Evolutionary conservation across 1,284 basidiomycete species (phyloP).

Genomic region (Vanrija pseudolonga): DNA sequence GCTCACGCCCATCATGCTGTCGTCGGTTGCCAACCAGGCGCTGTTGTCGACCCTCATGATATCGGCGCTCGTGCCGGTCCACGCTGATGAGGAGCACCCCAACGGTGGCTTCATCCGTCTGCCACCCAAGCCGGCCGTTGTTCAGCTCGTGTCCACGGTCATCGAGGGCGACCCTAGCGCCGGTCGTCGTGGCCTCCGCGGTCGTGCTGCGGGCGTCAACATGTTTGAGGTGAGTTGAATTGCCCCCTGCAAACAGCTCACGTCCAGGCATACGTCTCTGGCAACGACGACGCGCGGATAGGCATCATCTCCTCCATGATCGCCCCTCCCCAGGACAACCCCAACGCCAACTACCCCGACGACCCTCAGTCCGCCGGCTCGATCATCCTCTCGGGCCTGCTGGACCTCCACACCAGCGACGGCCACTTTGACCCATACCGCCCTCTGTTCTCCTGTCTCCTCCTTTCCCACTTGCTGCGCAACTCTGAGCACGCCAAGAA

Average conservation of each 20-base stretch:
- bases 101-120: slow-evolving; percentile 49
- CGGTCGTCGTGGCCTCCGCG: slow-evolving; percentile 41
- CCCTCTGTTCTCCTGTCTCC: slow-evolving; percentile 53
- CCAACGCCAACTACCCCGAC: slow-evolving; percentile 24
- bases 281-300: slow-evolving; percentile 48
- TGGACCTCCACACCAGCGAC: slow-evolving; percentile 43
- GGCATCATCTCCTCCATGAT: slow-evolving; percentile 47
- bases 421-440: slow-evolving; percentile 54
- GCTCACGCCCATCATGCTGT: slow-evolving; percentile 59
- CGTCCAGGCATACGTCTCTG: slow-evolving; percentile 41
- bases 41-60: slow-evolving; percentile 50
- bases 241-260: not conserved
- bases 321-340: slow-evolving; percentile 26
- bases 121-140: slow-evolving; percentile 46
- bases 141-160: slow-evolving; percentile 45
- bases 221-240: slow-evolving; percentile 48
- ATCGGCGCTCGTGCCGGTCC: slow-evolving; percentile 50
- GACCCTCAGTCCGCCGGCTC: slow-evolving; percentile 50
- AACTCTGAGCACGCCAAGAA: slow-evolving; percentile 56
- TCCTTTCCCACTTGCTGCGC: slow-evolving; percentile 55
- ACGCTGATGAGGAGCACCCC: slow-evolving; percentile 46
- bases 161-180: slow-evolving; percentile 42
- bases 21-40: slow-evolving; percentile 53
- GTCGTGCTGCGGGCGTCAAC: slow-evolving; percentile 51
- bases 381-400: slow-evolving; percentile 53